Conservation (phyloP, 192 early-diverging fungal genomes). For the Chytriomyces hyalinus region DNA sequence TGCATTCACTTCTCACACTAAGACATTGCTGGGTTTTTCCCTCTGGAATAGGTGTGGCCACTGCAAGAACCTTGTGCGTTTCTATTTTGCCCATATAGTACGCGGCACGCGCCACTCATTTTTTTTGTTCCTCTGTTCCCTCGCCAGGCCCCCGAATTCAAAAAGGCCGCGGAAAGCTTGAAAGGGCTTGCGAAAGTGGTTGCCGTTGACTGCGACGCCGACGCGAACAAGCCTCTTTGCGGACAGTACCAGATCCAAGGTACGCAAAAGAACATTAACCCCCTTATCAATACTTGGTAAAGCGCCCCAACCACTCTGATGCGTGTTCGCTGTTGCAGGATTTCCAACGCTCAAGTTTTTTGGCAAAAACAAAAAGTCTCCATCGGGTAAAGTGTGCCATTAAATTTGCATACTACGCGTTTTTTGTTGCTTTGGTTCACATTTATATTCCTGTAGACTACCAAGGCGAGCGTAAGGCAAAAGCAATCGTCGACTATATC, state of each 20-base stretch:
- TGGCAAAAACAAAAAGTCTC: constrained; percentile 56
- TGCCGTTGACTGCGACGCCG: constrained; percentile 91
- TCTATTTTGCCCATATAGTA: not conserved
- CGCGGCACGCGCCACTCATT: not conserved
- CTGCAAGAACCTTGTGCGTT: constrained; percentile 72
- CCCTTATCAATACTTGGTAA: not conserved
- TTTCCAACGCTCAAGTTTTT: constrained; percentile 91
- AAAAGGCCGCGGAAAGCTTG: constrained; percentile 83
- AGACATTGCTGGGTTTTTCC: too few species aligned
- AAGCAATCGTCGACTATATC: constrained; percentile 71
- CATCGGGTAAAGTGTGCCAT: constrained; percentile 27
- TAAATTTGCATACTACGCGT: not conserved
- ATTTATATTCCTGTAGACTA: constrained; percentile 59
- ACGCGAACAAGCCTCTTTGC: constrained; percentile 78
- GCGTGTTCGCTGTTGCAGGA: constrained; percentile 47
- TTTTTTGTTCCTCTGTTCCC: not conserved
- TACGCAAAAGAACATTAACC: constrained; percentile 20
- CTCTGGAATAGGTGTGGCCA: constrained; percentile 73
- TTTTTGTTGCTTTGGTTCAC: not conserved
- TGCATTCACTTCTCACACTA: not conserved
- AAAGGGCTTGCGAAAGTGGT: constrained; percentile 84
- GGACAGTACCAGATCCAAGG: constrained; percentile 80
- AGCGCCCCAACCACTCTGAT: not conserved
- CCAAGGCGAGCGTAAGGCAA: constrained; percentile 73
- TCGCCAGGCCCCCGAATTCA: constrained; percentile 79